Conservation (phyloP, 2,329 filamentous ascomycete genomes). For the Phialocephala subalpina region DNA sequence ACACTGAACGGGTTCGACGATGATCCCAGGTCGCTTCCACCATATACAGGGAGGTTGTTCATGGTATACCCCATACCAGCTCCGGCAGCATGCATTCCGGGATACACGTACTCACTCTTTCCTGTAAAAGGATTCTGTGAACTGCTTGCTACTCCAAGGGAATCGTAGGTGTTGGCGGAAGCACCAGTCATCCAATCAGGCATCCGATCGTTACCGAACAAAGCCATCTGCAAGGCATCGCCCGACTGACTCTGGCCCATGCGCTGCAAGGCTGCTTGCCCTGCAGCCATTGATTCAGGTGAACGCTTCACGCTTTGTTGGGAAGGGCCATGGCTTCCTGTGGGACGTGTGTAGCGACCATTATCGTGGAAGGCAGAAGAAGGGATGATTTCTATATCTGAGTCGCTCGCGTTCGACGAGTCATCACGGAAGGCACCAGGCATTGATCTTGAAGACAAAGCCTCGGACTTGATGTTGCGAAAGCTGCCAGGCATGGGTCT, state of each 20-base stretch:
- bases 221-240: conserved; percentile 25
- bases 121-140: background rate
- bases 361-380: conserved; percentile 40
- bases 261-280: background rate
- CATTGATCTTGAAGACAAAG: conserved; percentile 17
- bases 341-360: conserved; percentile 28
- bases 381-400: conserved; percentile 43
- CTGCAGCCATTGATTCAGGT: background rate
- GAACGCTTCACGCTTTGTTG: conserved; percentile 7
- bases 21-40: background rate
- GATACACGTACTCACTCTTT: background rate
- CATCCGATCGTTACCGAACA: conserved; percentile 41
- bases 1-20: background rate
- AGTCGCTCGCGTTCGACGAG: conserved; percentile 36
- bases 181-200: conserved; percentile 28
- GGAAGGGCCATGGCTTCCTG: background rate
- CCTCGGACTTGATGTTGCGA: conserved; percentile 20
- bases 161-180: background rate
- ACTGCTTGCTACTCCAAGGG: background rate
- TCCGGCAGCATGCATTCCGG: conserved; percentile 1
- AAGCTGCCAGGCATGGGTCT: background rate
- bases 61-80: conserved; percentile 12
- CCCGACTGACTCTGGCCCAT: background rate
- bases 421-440: conserved; percentile 37
- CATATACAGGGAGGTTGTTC: conserved; percentile 11